Conservation (phyloP, 352 stramenopile genomes). For the Phytopythium montanum region DNA sequence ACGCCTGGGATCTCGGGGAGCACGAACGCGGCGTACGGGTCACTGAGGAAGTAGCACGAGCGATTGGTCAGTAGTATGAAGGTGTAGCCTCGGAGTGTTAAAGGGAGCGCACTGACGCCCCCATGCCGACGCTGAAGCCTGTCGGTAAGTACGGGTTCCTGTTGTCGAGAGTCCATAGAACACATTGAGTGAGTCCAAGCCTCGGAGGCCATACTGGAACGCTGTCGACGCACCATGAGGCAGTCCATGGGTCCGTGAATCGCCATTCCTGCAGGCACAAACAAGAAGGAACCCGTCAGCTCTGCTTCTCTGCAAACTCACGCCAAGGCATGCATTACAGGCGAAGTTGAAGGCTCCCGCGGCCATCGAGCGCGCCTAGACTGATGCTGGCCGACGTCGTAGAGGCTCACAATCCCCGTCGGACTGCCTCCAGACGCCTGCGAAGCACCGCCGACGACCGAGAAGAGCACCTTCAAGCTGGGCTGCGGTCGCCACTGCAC, state of each 20-base stretch:
- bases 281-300: neutral
- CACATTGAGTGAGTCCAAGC: neutral
- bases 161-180: neutral
- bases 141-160: slow-evolving; percentile 9
- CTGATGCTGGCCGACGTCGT: neutral
- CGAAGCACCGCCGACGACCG: neutral
- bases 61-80: neutral
- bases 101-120: slow-evolving; percentile 7
- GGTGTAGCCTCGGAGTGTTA: no score
- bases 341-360: neutral
- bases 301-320: neutral
- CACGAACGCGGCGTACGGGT: slow-evolving; percentile 17
- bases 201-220: no score
- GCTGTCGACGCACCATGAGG: slow-evolving; percentile 8
- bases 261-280: neutral
- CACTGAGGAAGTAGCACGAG: neutral
- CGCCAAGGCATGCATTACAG: neutral
- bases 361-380: neutral
- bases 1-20: slow-evolving; percentile 11
- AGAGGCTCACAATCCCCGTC: neutral
- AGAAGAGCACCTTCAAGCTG: slow-evolving; percentile 1
- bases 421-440: neutral
- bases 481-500: slow-evolving; percentile 10
- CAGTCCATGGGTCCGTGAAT: slow-evolving; percentile 8
- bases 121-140: slow-evolving; percentile 11